Conservation (phyloP, 129 eudicot species). For the Centrapalus pauciflorus region DNA sequence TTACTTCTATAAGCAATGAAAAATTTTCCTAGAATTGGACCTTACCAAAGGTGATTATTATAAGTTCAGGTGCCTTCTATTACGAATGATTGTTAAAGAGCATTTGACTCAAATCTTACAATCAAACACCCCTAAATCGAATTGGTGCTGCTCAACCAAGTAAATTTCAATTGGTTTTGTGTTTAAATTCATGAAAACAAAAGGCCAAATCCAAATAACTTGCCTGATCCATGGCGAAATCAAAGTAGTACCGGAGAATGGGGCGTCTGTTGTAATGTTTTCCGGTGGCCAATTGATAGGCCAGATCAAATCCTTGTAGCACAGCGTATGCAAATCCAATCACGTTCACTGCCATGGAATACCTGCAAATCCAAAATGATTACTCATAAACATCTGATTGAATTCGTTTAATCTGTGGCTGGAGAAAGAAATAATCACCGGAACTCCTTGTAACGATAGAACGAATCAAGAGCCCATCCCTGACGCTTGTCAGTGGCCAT, state of each 20-base stretch:
- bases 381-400: background rate
- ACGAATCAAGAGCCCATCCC: conserved; percentile 96
- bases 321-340: conserved; percentile 72
- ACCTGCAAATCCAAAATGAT: conserved; percentile 42
- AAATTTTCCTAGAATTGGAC: too few relatives aligned
- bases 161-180: background rate
- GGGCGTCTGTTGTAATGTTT: conserved; percentile 31
- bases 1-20: too few relatives aligned
- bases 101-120: too few relatives aligned
- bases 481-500: conserved; percentile 81
- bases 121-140: background rate
- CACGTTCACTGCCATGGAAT: conserved; percentile 67
- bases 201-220: conserved; percentile 3
- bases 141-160: background rate
- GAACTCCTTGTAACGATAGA: conserved; percentile 78
- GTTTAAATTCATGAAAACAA: background rate
- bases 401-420: background rate
- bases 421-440: conserved; percentile 34
- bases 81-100: too few relatives aligned
- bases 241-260: conserved; percentile 44
- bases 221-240: conserved; percentile 83
- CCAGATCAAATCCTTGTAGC: conserved; percentile 54
- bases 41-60: too few relatives aligned
- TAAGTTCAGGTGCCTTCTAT: too few relatives aligned
- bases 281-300: conserved; percentile 53